Percentiles rank a stretch among this genome's conserved stretches.
Conservation (phyloP, 805 yeast genomes). For the Clavispora fructus region DNA sequence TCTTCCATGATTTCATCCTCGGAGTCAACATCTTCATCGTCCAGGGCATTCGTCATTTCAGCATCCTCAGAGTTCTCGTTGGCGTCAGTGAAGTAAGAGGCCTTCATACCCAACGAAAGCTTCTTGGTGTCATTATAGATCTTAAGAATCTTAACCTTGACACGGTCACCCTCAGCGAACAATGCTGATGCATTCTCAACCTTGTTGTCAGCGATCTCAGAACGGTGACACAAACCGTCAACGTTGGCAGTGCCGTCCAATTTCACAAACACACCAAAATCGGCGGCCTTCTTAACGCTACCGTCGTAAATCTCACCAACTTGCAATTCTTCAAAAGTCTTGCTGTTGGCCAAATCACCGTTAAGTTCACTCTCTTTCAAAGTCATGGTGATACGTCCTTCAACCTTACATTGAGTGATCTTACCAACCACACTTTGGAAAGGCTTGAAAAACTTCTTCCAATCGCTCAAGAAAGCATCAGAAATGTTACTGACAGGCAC, state of each 20-base stretch:
- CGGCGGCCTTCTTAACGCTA: conserved; percentile 67
- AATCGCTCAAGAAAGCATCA: conserved; percentile 76
- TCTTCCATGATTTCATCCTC: conserved; percentile 18
- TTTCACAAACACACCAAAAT: conserved; percentile 86
- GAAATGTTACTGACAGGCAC: conserved; percentile 78
- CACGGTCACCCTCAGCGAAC: conserved; percentile 86
- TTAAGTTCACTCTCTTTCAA: conserved; percentile 75
- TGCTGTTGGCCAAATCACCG: conserved; percentile 58
- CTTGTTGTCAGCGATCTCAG: conserved; percentile 72
- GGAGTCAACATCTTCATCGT: conserved; percentile 16
- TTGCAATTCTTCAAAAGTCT: conserved; percentile 60
- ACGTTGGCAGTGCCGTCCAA: conserved; percentile 69
- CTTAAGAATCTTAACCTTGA: conserved; percentile 72
- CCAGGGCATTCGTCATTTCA: conserved; percentile 11
- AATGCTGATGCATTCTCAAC: conserved; percentile 55
- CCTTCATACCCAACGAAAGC: conserved; percentile 88
- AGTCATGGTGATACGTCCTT: conserved; percentile 67
- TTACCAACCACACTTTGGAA: conserved; percentile 75
- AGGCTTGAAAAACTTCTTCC: conserved; percentile 72
- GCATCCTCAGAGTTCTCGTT: conserved; percentile 28
- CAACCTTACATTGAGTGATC: conserved; percentile 56
- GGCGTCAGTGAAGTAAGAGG: conserved; percentile 66
- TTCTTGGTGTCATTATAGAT: conserved; percentile 64
- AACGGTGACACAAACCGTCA: conserved; percentile 82
- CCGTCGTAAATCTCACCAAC: conserved; percentile 76